phyloP scores from a whole-genome alignment of 495 filamentous ascomycete genomes.

The Annulohypoxylon nitens region DNA sequence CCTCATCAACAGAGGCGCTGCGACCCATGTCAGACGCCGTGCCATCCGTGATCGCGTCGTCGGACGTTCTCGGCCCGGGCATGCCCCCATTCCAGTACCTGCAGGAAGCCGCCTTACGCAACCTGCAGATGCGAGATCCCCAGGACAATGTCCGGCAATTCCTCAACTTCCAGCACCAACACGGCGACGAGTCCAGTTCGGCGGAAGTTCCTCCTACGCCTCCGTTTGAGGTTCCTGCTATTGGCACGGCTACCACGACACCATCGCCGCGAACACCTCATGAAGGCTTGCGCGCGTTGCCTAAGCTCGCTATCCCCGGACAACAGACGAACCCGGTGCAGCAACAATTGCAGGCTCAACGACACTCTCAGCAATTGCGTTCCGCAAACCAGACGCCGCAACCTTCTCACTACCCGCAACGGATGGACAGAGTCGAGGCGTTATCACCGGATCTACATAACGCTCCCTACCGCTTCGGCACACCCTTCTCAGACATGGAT shows the following conservation, averaged over 20 bases:
- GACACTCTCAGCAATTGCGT: constrained; percentile 31
- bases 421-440: constrained; percentile 64
- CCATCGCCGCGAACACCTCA: constrained; percentile 55
- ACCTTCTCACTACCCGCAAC: constrained; percentile 57
- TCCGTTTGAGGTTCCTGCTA: constrained; percentile 64
- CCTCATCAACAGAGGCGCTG: constrained; percentile 56
- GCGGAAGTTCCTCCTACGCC: constrained; percentile 69
- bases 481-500: constrained; percentile 90
- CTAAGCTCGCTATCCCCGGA: constrained; percentile 68
- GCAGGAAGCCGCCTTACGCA: constrained; percentile 76
- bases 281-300: constrained; percentile 67
- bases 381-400: constrained; percentile 37
- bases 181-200: constrained; percentile 56
- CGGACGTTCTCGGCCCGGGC: constrained; percentile 82
- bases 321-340: constrained; percentile 51
- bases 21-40: constrained; percentile 72
- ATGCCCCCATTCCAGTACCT: constrained; percentile 73
- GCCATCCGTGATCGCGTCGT: constrained; percentile 89
- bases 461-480: constrained; percentile 76
- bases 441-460: constrained; percentile 64
- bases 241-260: neutral
- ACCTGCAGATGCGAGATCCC: constrained; percentile 78
- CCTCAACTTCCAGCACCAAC: constrained; percentile 79
- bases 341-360: constrained; percentile 46
- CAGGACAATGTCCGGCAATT: constrained; percentile 94